phyloP scores from a whole-genome alignment of 108 stramenopile genomes.

The Skeletonema costatum region DNA sequence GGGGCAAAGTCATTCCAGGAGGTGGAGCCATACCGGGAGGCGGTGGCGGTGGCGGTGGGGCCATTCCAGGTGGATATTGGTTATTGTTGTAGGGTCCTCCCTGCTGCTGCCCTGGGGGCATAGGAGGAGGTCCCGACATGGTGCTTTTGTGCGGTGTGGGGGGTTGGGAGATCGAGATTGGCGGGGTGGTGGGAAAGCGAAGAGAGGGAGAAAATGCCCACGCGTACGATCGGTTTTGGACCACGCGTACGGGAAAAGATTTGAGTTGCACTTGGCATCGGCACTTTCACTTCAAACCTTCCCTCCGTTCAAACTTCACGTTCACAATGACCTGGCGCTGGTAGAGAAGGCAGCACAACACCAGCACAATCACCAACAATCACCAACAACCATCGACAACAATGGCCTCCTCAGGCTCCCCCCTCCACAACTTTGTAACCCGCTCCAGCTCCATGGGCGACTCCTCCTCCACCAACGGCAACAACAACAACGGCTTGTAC shows the following conservation, averaged over 20 bases:
- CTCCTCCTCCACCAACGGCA: not conserved
- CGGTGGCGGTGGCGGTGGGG: slow-evolving; percentile 32
- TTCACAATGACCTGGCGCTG: too few species aligned
- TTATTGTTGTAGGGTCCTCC: slow-evolving; percentile 12
- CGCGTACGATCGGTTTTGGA: too few species aligned
- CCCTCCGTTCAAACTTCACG: too few species aligned
- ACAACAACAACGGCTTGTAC: too few species aligned
- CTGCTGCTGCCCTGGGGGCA: slow-evolving; percentile 14
- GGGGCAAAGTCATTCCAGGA: slow-evolving; percentile 18
- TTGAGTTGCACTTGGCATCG: too few species aligned
- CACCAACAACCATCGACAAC: not conserved
- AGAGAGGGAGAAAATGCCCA: too few species aligned
- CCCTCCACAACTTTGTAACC: not conserved
- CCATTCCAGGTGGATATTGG: slow-evolving; percentile 33
- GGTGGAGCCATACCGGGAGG: slow-evolving; percentile 47
- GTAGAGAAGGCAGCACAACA: too few species aligned
- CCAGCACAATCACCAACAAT: not conserved
- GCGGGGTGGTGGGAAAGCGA: too few species aligned
- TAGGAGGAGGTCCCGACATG: slow-evolving; percentile 6
- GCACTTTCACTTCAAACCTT: too few species aligned
- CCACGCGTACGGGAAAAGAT: too few species aligned
- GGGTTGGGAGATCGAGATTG: too few species aligned
- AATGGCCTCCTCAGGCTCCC: not conserved
- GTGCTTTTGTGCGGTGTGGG: not conserved
- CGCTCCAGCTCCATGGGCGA: not conserved